These are phyloP conservation scores for Fusarium torreyae DNA, from an alignment of 2,329 filamentous ascomycete genomes.

Conservation along the genomic window DNA sequence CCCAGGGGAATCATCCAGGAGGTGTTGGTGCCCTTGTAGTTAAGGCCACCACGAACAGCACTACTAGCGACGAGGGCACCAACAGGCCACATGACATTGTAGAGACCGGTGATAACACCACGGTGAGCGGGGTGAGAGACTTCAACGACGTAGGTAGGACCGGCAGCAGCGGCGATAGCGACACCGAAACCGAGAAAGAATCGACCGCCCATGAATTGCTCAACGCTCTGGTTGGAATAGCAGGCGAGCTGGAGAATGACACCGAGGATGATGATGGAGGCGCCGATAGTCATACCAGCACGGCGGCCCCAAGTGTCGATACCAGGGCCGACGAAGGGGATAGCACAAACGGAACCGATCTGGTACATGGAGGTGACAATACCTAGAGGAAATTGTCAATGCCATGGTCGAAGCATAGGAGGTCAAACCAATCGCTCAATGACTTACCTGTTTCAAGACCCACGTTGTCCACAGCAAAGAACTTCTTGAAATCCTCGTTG, in stretches of 20 bases:
- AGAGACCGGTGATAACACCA: conserved; percentile 69
- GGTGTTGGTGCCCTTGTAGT: conserved; percentile 48
- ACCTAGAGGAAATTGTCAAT: conserved; percentile 22
- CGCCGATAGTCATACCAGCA: conserved; percentile 63
- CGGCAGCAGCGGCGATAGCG: conserved; percentile 62
- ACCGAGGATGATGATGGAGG: conserved; percentile 60
- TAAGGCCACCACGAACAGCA: conserved; percentile 59
- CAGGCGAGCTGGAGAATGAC: conserved; percentile 62
- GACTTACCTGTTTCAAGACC: conserved; percentile 46
- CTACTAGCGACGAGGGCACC: conserved; percentile 65
- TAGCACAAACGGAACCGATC: conserved; percentile 64
- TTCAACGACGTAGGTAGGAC: conserved; percentile 65
- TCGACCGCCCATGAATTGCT: conserved; percentile 68
- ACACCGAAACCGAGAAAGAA: conserved; percentile 74
- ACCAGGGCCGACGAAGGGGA: conserved; percentile 64
- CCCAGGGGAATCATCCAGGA: conserved; percentile 60
- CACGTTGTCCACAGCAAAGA: conserved; percentile 56
- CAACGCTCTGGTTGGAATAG: conserved; percentile 44
- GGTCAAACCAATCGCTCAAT: neutral
- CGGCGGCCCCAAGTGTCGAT: conserved; percentile 65
- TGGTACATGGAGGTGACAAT: conserved; percentile 62
- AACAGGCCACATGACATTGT: conserved; percentile 63
- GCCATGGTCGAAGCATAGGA: rapidly evolving
- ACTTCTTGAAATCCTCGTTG: conserved; percentile 63
- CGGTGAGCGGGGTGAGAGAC: conserved; percentile 63